Evolutionary conservation across 768 basidiomycete species (phyloP), one percentile per base, ranked within the genome.

Genomic region (Mycena floridula): DNA sequence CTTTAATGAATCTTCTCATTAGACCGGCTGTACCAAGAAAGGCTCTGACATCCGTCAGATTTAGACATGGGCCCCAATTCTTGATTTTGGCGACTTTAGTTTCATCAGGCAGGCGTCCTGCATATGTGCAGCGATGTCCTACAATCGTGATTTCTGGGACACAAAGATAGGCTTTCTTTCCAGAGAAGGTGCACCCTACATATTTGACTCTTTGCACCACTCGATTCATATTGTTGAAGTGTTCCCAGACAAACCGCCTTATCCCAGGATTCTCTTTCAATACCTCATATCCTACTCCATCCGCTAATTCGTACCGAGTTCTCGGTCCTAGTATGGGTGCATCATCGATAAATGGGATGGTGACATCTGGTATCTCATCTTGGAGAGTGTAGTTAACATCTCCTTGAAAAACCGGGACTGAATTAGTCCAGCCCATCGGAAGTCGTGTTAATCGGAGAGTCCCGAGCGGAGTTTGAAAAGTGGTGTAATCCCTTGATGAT

Each of bases 371-470:
- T 3, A 67, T 64, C 18, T 64, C 54, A 0, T 55, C 41, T 28
- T 62, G 53, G 0, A 66, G 42, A 5, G 60, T 54, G 12, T 54
- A 54, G 0, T 45, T 44, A 15, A 62, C 51, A 35, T 66, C 56
- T 2, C 50, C 59, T 3, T 68, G 60, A 37, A 64, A 64, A 3
- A 65, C 56, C 0, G 52, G 54, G 0, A 59, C 52, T 0, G 54
- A 51, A 22, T 67, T 65, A 1, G 64, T 61, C 48, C 58, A 59
- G 0, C 65, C 67, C 60, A 64, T 64, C 0, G 60, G 61, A 0
- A 67, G 43, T 0, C 52, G 50, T 0, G 51, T 54, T 0, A 65
- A 53, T 0, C 53, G 50, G 1, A 57, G 27, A 0, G 56, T 43
- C 0, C 62, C 56, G 9, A 58, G 44, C 0, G 59, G 60, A 0